Base-by-base conservation (phyloP, 2,329 filamentous ascomycete genomes). In the Neurospora sp. region DNA sequence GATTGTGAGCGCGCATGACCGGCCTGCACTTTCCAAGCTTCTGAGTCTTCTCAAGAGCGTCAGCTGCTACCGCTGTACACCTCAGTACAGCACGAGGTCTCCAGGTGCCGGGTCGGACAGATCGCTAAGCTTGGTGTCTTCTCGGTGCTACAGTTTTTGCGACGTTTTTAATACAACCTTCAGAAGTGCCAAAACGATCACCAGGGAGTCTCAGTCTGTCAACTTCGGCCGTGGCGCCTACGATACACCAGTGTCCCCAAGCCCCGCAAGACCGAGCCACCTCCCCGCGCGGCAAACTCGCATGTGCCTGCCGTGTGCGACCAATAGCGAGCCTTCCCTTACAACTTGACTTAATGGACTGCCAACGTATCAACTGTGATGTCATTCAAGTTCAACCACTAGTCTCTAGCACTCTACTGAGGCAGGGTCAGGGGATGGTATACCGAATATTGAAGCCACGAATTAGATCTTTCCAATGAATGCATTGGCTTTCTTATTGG, bases 141-240 rank as follows among this genome's bases (percentile, higher is more conserved):
- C 28, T 28, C 3, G 23, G 23, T 28, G 23, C 23, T 62, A 62
- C 52, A 62, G 52, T 23, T 62, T 23, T 33, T 17, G 23, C 6
- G 12, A 62, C 23, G 23, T 62, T 62, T 62, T 33, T 62, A 62
- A 62, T 62, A 62, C 52, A 62, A 46, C n/a, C 40, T 46, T 19
- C 41, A 46, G 17, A 46, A 46, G n/a, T 8, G 41, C 41, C 77
- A 78, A 68, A 73, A 79, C 79, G 78, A 76, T 79, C 69, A 72
- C 73, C 73, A 74, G 73, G 74, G 74, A 74, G 71, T 77, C 76
- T 28, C 28, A 28, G 28, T 70, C 71, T 52, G 70, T 75, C 74
- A 79, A 80, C 75, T 76, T 78, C 67, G 79, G 78, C 74, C 76
- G 78, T 12, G 78, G 78, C 37, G 78, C 78, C 71, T 80, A 80